These are phyloP conservation scores for Fusarium continuum DNA, from an alignment of 2,329 filamentous ascomycete genomes.

Conservation along the genomic window DNA sequence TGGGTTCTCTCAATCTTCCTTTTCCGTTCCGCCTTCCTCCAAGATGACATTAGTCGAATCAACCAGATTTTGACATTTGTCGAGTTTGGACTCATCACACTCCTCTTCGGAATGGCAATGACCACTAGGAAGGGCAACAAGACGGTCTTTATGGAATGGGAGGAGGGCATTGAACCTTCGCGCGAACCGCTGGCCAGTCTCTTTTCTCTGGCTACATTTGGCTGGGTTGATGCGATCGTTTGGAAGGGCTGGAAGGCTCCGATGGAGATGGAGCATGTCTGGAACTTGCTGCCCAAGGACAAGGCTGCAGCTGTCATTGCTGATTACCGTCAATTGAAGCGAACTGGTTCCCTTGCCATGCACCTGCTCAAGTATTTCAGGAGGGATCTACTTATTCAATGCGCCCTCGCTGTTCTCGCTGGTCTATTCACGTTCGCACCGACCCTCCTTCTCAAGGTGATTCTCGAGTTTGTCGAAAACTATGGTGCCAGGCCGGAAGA, in stretches of 20 bases:
- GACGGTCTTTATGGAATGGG: constrained; percentile 85
- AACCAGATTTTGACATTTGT: constrained; percentile 71
- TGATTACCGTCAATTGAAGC: constrained; percentile 86
- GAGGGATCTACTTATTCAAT: constrained; percentile 77
- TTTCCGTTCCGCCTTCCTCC: constrained; percentile 86
- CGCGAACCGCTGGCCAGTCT: constrained; percentile 88
- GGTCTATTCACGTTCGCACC: constrained; percentile 90
- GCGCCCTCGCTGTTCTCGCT: constrained; percentile 78
- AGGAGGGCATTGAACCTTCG: constrained; percentile 87
- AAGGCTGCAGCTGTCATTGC: constrained; percentile 84
- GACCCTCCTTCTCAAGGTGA: constrained; percentile 88
- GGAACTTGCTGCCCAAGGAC: constrained; percentile 89
- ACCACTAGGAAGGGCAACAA: constrained; percentile 93
- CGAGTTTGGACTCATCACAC: constrained; percentile 77
- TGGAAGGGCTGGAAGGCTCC: constrained; percentile 88
- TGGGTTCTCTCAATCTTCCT: constrained; percentile 81
- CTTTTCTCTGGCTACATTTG: constrained; percentile 86
- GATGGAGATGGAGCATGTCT: constrained; percentile 84
- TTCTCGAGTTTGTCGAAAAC: constrained; percentile 92
- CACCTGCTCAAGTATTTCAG: constrained; percentile 90
- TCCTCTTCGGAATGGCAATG: constrained; percentile 79
- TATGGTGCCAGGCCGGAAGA: constrained; percentile 73
- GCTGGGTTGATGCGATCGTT: constrained; percentile 90
- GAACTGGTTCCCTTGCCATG: constrained; percentile 79
- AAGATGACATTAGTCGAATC: constrained; percentile 70